These are phyloP conservation scores for Fusarium duplospermum DNA, from an alignment of 2,329 filamentous ascomycete genomes.

Conservation along the genomic window DNA sequence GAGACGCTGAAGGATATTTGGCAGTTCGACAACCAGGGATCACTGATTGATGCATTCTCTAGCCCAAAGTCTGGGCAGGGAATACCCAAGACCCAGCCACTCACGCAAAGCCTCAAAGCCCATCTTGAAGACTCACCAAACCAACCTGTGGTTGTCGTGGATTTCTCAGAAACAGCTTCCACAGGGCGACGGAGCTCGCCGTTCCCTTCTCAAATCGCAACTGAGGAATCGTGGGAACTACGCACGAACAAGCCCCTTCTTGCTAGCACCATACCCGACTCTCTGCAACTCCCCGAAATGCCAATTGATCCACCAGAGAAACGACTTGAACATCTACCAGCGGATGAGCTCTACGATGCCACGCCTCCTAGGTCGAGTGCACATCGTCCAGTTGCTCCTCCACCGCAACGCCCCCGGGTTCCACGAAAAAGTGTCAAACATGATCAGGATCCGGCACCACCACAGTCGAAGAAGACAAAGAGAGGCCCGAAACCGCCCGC, in stretches of 20 bases:
- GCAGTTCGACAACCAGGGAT: conserved; percentile 41
- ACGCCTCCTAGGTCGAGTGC: conserved; percentile 33
- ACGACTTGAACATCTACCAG: conserved; percentile 36
- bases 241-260: conserved; percentile 17
- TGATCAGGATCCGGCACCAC: background rate
- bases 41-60: conserved; percentile 40
- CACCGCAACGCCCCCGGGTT: background rate
- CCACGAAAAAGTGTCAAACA: background rate
- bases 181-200: conserved; percentile 49
- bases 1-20: conserved; percentile 30
- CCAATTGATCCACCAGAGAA: background rate
- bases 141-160: conserved; percentile 23
- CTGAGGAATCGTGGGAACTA: conserved; percentile 32
- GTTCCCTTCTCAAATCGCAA: conserved; percentile 4
- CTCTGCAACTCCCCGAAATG: conserved; percentile 2
- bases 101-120: conserved; percentile 18
- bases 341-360: conserved; percentile 44
- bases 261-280: background rate
- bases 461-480: background rate
- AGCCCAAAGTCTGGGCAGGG: conserved; percentile 40
- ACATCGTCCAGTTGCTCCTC: background rate
- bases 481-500: background rate
- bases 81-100: conserved; percentile 49
- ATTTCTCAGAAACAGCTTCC: conserved; percentile 53
- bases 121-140: background rate